Evolutionary conservation across 257 asterid genomes (phyloP), one percentile per base, ranked within the genome.

Genomic region (Solanum chiquidenum): DNA sequence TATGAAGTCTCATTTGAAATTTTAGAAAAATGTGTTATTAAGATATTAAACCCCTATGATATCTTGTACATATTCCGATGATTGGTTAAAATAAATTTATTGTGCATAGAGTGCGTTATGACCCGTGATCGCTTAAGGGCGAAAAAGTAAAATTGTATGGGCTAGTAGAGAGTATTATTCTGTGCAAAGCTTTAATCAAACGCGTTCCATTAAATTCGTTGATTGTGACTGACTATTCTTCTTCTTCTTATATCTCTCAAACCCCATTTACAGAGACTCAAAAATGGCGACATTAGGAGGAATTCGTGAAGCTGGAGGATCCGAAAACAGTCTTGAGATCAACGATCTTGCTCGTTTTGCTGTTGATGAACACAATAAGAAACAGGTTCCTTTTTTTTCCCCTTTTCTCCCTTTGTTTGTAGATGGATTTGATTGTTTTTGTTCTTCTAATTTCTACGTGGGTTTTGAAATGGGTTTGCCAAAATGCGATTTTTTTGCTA

Each of bases 341-440:
- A 91, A 95, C 4, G 88, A 89, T 68, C 98, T 95, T 34, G 99
- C 98, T 86, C 94, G 95, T 82, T 95, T 96, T 60, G 98, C 98
- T 75, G 90, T 96, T 35, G 94, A 93, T 31, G 93, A 95, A 6
- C 94, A 96, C 93, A 94, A 95, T 87, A 88, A 83, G 82, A 95
- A 95, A 88, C 93, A 94, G 96, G 98, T 96, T 46, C 44, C 16
- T 8, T 9, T 60, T 3, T 60, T 60, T 7, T 0, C 0, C 11
- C 1, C 9, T 21, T 21, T 60, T 60, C 68, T 21, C 68, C 68
- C 5, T 58, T 21, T 58, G 68, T 58, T 21, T 21, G 68, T 58
- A 0, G 25, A 58, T 58, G 68, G 0, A 21, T 58, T 62, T 10
- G 71, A 9, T 62, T 62, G 33, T 4, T 25, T 62, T n/a, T 62